phyloP scores from a whole-genome alignment of 1,284 basidiomycete genomes.

The Vanrija sp. region DNA sequence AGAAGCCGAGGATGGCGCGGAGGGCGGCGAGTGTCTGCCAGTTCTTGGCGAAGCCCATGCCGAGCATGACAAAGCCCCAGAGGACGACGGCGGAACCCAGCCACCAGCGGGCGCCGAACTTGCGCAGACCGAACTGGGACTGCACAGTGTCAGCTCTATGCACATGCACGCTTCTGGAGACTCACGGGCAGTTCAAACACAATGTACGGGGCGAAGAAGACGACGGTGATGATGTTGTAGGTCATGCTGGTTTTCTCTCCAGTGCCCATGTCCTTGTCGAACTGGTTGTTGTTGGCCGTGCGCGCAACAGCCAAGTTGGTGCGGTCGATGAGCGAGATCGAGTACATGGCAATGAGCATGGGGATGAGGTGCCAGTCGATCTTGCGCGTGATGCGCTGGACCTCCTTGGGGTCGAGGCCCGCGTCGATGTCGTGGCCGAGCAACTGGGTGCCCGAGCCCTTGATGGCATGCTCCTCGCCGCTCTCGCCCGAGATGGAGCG shows the following conservation, averaged over 20 bases:
- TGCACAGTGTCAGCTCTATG: background rate
- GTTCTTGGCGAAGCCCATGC: conserved; percentile 39
- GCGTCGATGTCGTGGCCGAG: conserved; percentile 7
- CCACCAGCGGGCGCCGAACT: conserved; percentile 18
- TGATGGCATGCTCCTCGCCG: background rate
- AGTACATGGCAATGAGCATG: conserved; percentile 16
- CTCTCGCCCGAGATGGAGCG: too few relatives aligned
- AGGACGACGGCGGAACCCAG: conserved; percentile 18
- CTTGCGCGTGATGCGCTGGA: conserved; percentile 13
- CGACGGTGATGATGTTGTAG: conserved; percentile 43
- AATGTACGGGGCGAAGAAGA: conserved; percentile 47
- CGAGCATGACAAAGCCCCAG: conserved; percentile 50
- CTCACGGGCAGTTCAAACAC: conserved; percentile 37
- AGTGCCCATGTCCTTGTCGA: conserved; percentile 29
- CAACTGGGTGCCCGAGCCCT: background rate
- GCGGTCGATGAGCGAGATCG: conserved; percentile 16
- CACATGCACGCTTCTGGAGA: background rate
- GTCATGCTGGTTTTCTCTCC: conserved; percentile 31
- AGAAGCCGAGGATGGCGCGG: conserved; percentile 48
- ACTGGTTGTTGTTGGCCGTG: conserved; percentile 15
- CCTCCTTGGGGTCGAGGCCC: conserved; percentile 6
- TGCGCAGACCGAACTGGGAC: conserved; percentile 26
- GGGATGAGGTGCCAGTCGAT: conserved; percentile 19
- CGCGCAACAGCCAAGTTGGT: conserved; percentile 26
- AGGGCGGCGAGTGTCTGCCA: conserved; percentile 46